Percentiles rank a stretch among this genome's conserved stretches.
phyloP scores from a whole-genome alignment of 225 moss, liverwort and hornwort species.

The Neckera pumila region DNA sequence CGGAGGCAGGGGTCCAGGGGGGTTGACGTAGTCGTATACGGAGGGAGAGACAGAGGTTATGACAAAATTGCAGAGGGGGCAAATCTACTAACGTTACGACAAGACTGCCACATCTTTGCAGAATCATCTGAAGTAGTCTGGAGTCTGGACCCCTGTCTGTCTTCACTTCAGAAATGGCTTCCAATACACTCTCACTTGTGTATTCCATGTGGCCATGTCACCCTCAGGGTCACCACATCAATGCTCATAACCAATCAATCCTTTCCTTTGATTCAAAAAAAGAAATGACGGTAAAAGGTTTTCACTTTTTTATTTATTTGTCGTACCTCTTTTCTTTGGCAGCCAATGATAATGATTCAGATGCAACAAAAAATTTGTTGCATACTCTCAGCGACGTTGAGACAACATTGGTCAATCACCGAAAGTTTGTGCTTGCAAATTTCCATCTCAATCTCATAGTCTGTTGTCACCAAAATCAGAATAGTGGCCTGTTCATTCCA shows the following conservation, averaged over 20 bases:
- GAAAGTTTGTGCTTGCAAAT: neutral
- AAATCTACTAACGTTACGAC: neutral
- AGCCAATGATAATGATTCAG: neutral
- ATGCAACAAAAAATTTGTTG: neutral
- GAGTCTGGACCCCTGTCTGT: neutral
- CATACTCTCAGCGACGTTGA: too few relatives aligned
- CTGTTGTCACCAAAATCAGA: too few relatives aligned
- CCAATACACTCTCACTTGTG: neutral
- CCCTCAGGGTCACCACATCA: neutral
- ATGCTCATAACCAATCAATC: neutral
- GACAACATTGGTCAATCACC: neutral
- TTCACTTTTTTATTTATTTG: neutral
- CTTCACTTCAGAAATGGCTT: slow-evolving; percentile 1
- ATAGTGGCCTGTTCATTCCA: neutral
- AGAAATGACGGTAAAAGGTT: too few relatives aligned
- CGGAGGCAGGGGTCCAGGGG: neutral
- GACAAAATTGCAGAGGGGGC: slow-evolving; percentile 14
- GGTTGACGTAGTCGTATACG: neutral
- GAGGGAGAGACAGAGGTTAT: neutral
- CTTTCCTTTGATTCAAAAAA: neutral
- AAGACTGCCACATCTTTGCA: neutral
- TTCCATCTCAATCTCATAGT: neutral
- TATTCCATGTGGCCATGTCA: neutral
- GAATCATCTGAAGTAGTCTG: neutral
- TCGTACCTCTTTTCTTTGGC: too few relatives aligned